Conservation (phyloP, 2,329 filamentous ascomycete species). For the Thelonectria discophora region DNA sequence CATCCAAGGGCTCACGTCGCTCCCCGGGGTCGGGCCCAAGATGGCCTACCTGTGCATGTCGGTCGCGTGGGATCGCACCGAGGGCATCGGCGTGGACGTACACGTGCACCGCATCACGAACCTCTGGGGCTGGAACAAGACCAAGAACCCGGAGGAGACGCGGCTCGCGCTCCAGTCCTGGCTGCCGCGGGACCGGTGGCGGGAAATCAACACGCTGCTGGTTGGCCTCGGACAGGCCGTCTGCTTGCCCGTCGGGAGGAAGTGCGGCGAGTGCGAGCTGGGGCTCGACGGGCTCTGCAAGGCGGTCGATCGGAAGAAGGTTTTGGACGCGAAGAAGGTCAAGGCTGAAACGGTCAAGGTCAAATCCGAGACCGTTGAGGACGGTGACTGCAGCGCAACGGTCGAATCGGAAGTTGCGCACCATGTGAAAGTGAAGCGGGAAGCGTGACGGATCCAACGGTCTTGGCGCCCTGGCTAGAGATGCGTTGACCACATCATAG, state of each 20-base stretch:
- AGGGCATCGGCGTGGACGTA: slow-evolving; percentile 92
- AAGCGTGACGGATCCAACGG: slow-evolving; percentile 17
- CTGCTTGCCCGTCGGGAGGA: slow-evolving; percentile 80
- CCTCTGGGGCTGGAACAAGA: slow-evolving; percentile 90
- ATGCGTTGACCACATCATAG: slow-evolving; percentile 1
- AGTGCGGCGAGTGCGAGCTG: slow-evolving; percentile 87
- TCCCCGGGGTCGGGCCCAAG: slow-evolving; percentile 92
- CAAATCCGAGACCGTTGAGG: slow-evolving; percentile 33
- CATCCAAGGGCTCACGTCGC: slow-evolving; percentile 75
- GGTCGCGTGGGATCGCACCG: slow-evolving; percentile 69
- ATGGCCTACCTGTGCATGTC: slow-evolving; percentile 92
- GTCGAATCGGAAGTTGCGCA: slow-evolving; percentile 39
- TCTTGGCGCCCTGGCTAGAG: slow-evolving; percentile 12
- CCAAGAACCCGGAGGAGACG: slow-evolving; percentile 83
- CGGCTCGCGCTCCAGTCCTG: slow-evolving; percentile 78
- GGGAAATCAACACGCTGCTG: slow-evolving; percentile 89
- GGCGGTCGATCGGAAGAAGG: slow-evolving; percentile 72
- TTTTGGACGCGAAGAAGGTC: slow-evolving; percentile 62
- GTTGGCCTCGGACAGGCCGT: slow-evolving; percentile 90
- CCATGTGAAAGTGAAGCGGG: slow-evolving; percentile 37
- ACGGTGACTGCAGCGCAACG: slow-evolving; percentile 26
- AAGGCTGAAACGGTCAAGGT: slow-evolving; percentile 43
- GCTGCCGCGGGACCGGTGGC: slow-evolving; percentile 87
- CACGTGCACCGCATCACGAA: slow-evolving; percentile 96
- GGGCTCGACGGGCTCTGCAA: slow-evolving; percentile 80